These are phyloP conservation scores for Leccinum longicurvipes DNA, from an alignment of 768 basidiomycete species.

Conservation along the genomic window DNA sequence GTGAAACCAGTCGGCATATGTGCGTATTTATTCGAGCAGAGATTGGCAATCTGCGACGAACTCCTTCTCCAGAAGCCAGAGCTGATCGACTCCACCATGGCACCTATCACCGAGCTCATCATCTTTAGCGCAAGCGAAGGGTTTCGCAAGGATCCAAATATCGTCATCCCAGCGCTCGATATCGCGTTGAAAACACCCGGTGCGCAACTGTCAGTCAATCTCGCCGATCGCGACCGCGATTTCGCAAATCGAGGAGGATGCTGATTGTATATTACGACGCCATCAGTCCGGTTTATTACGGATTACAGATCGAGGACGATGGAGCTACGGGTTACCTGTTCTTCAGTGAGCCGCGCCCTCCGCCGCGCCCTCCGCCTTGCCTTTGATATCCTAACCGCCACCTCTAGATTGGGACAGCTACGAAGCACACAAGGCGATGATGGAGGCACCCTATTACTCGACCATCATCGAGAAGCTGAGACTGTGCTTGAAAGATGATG, in stretches of 20 bases:
- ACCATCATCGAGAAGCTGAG: constrained; percentile 2
- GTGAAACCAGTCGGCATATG: too few species aligned
- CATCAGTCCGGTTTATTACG: neutral
- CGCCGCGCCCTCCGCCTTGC: neutral
- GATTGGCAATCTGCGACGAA: neutral
- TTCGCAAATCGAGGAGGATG: neutral
- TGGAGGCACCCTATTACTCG: constrained; percentile 1
- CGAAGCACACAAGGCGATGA: constrained; percentile 19
- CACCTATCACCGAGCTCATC: neutral
- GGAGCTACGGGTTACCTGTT: constrained; percentile 10
- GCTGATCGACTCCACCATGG: neutral
- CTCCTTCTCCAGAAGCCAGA: neutral
- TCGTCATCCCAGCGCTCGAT: neutral
- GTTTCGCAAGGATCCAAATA: neutral
- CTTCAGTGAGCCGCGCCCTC: constrained; percentile 22
- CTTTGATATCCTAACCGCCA: neutral
- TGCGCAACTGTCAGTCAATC: neutral
- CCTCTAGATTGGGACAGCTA: constrained; percentile 26
- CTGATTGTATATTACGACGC: neutral
- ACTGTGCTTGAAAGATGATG: neutral
- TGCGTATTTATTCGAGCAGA: neutral
- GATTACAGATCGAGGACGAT: constrained; percentile 18
- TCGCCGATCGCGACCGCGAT: neutral
- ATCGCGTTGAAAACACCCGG: neutral
- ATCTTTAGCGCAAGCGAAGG: neutral